phyloP scores from a whole-genome alignment of 306 rosid genomes.

The Rubus parviflorus region DNA sequence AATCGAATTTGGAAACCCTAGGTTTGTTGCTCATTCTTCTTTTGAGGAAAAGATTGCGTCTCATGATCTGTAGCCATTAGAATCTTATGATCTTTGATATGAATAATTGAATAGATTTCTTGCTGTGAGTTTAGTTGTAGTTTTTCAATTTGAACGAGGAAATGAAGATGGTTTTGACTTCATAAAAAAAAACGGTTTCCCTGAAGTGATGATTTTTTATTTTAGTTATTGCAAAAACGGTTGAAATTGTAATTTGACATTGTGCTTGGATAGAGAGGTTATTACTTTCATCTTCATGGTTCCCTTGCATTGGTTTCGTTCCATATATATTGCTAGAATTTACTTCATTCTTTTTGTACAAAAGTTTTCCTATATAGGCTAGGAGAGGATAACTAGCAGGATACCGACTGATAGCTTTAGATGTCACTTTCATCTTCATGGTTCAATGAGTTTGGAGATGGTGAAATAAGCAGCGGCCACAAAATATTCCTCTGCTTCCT shows the following conservation, averaged over 20 bases:
- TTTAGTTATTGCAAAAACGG: background rate
- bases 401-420: constrained; percentile 23
- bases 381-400: background rate
- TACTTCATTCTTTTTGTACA: background rate
- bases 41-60: constrained; percentile 1
- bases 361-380: background rate
- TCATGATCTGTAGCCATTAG: background rate
- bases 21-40: background rate
- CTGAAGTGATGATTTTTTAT: background rate
- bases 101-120: background rate
- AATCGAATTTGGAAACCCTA: background rate
- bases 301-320: background rate
- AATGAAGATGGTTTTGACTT: background rate
- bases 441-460: constrained; percentile 51
- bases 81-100: background rate
- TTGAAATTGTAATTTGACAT: too few relatives aligned
- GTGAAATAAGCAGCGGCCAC: constrained; percentile 51
- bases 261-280: too few relatives aligned
- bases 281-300: too few relatives aligned
- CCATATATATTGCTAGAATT: background rate
- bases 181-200: too few relatives aligned
- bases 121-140: background rate
- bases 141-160: background rate
- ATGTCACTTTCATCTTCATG: constrained; percentile 33
- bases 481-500: constrained; percentile 40